Evolutionary conservation across 345 rosid genomes (phyloP).

Genomic region (Cardamine occulta): DNA sequence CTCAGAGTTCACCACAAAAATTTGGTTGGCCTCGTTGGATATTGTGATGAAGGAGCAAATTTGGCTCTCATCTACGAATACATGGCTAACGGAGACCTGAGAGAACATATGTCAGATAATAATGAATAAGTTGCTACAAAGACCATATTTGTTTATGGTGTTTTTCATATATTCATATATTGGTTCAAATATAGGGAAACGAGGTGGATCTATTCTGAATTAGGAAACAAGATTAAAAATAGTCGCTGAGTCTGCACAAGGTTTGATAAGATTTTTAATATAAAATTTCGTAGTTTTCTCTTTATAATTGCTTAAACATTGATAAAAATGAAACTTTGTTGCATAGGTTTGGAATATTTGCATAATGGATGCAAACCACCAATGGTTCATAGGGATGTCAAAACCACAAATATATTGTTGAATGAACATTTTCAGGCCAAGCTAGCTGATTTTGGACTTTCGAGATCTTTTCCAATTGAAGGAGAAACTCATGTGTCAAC

Average conservation of each 20-base stretch:
- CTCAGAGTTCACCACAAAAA: conserved; percentile 54
- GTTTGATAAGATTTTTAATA: conserved; percentile 10
- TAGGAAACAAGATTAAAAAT: conserved; percentile 57
- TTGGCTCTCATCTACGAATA: conserved; percentile 53
- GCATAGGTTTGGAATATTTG: conserved; percentile 53
- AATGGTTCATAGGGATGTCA: conserved; percentile 56
- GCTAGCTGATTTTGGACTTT: conserved; percentile 57
- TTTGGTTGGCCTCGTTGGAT: conserved; percentile 49
- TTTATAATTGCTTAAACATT: neutral
- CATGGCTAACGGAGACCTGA: conserved; percentile 48
- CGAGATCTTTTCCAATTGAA: conserved; percentile 48
- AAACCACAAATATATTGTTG: conserved; percentile 54
- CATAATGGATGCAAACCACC: conserved; percentile 60
- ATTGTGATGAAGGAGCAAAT: conserved; percentile 49
- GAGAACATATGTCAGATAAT: conserved; percentile 42
- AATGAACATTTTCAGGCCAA: conserved; percentile 53
- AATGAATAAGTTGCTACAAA: neutral
- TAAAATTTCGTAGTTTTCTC: neutral
- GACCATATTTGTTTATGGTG: neutral
- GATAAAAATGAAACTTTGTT: neutral
- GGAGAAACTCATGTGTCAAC: conserved; percentile 46
- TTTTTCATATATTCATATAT: neutral
- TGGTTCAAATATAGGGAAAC: conserved; percentile 33
- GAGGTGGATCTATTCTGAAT: conserved; percentile 33
- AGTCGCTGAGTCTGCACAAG: conserved; percentile 58